Conservation (phyloP, 768 basidiomycete species). For the Cytidiella melzeri region DNA sequence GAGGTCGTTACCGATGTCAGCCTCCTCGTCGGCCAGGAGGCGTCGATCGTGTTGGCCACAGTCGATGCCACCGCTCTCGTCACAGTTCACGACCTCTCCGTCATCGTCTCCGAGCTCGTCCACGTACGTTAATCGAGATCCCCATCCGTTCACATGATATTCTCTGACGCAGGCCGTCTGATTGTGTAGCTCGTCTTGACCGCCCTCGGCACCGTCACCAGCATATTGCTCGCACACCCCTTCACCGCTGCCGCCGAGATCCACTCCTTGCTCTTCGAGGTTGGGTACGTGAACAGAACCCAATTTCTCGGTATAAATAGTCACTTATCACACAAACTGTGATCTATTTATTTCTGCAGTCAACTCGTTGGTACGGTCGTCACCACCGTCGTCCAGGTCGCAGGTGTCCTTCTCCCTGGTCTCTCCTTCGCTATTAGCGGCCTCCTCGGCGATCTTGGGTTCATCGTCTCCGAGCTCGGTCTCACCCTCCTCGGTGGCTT, state of each 20-base stretch:
- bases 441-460: neutral
- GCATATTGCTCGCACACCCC: conserved; percentile 10
- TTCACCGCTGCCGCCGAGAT: conserved; percentile 13
- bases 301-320: neutral
- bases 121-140: conserved; percentile 16
- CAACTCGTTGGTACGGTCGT: neutral
- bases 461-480: neutral
- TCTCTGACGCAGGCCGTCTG: neutral
- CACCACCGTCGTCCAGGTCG: neutral
- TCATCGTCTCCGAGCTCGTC: conserved; percentile 20
- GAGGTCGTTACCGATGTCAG: conserved; percentile 21
- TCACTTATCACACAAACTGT: no score
- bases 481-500: neutral
- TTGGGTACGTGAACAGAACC: conserved; percentile 20
- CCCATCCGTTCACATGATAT: neutral
- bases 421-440: neutral
- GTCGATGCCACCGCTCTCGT: conserved; percentile 18
- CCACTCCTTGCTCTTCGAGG: conserved; percentile 13
- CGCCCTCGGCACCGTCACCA: conserved; percentile 24
- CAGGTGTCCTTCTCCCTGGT: neutral
- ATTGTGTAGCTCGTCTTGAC: conserved; percentile 23
- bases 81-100: conserved; percentile 23
- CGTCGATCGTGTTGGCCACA: conserved; percentile 21
- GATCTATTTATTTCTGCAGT: neutral
- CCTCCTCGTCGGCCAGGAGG: conserved; percentile 21